Percentiles rank a stretch among this genome's conserved stretches.
Conservation (phyloP, 1,284 basidiomycete species). For the Coriolopsis trogii region DNA sequence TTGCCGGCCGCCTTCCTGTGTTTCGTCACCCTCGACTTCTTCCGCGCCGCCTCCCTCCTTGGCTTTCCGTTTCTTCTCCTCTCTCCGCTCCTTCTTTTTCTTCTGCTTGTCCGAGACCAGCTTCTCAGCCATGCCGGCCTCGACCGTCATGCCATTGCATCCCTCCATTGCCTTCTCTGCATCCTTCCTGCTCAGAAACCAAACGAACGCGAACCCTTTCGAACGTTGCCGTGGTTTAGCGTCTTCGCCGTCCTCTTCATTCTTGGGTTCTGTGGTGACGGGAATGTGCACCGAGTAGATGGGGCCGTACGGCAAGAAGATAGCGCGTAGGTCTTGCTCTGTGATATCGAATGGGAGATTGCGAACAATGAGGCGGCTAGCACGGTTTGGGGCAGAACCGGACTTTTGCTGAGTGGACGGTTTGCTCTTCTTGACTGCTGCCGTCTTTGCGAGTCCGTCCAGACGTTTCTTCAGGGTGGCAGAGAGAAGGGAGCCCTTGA, state of each 20-base stretch:
- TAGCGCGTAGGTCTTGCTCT: constrained; percentile 83
- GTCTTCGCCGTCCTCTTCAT: constrained; percentile 29
- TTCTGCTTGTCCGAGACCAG: constrained; percentile 77
- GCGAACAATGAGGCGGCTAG: constrained; percentile 88
- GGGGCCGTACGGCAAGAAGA: constrained; percentile 90
- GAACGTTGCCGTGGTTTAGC: constrained; percentile 40
- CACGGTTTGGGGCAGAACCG: constrained; percentile 59
- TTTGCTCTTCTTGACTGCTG: constrained; percentile 37
- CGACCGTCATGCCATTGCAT: constrained; percentile 80
- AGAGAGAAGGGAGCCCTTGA: constrained; percentile 87
- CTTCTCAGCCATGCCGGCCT: constrained; percentile 67
- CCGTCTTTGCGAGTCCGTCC: constrained; percentile 64
- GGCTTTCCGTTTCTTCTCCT: constrained; percentile 56
- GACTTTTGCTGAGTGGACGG: constrained; percentile 32
- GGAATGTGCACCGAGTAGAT: constrained; percentile 89
- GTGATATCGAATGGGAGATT: constrained; percentile 87
- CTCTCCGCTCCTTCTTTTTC: constrained; percentile 65
- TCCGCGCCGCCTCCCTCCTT: constrained; percentile 40
- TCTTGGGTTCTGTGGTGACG: constrained; percentile 32
- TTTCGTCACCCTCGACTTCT: constrained; percentile 42
- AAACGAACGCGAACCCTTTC: constrained; percentile 95
- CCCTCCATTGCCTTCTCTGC: constrained; percentile 85
- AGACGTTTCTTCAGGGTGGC: constrained; percentile 91
- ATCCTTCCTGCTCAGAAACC: constrained; percentile 88
- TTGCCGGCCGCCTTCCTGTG: constrained; percentile 48